Evolutionary conservation across 768 basidiomycete species (phyloP).

Genomic region (Grammothele lineata): DNA sequence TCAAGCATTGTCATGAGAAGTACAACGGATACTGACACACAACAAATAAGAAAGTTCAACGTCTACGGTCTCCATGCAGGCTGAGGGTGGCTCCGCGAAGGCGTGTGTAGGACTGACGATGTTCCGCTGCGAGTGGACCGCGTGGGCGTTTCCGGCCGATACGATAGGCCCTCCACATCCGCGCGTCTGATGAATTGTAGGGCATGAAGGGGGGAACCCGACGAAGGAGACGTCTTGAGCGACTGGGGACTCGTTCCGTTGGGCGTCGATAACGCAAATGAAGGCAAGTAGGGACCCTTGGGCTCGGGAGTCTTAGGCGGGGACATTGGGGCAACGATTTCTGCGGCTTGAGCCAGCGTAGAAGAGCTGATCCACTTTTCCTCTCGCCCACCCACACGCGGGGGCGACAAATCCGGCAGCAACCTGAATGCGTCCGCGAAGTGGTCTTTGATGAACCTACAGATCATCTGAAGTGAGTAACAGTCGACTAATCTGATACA

Average conservation of each 20-base stretch:
- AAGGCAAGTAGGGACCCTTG: slow-evolving; percentile 49
- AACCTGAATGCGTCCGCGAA: slow-evolving; percentile 81
- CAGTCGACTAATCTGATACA: no score
- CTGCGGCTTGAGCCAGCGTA: slow-evolving; percentile 57
- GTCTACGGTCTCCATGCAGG: slow-evolving; percentile 57
- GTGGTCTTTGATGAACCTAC: slow-evolving; percentile 81
- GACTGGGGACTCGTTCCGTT: slow-evolving; percentile 42
- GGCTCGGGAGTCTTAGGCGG: slow-evolving; percentile 69
- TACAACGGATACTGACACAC: not conserved
- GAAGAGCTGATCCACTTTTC: slow-evolving; percentile 85
- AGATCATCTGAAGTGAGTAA: not conserved
- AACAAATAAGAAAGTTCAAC: not conserved
- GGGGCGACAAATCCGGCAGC: slow-evolving; percentile 58
- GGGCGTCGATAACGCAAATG: slow-evolving; percentile 57
- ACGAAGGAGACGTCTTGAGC: slow-evolving; percentile 49
- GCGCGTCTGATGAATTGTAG: slow-evolving; percentile 85
- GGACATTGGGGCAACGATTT: slow-evolving; percentile 33
- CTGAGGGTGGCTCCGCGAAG: slow-evolving; percentile 34
- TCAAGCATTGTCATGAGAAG: not conserved
- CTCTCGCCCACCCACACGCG: slow-evolving; percentile 40
- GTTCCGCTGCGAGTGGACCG: slow-evolving; percentile 44
- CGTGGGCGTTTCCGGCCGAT: slow-evolving; percentile 64
- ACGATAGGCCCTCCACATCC: slow-evolving; percentile 47
- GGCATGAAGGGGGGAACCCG: slow-evolving; percentile 59
- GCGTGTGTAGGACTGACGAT: slow-evolving; percentile 38